Evolutionary conservation across 257 asterid genomes (phyloP).

Genomic region (Solanum peruvianum): DNA sequence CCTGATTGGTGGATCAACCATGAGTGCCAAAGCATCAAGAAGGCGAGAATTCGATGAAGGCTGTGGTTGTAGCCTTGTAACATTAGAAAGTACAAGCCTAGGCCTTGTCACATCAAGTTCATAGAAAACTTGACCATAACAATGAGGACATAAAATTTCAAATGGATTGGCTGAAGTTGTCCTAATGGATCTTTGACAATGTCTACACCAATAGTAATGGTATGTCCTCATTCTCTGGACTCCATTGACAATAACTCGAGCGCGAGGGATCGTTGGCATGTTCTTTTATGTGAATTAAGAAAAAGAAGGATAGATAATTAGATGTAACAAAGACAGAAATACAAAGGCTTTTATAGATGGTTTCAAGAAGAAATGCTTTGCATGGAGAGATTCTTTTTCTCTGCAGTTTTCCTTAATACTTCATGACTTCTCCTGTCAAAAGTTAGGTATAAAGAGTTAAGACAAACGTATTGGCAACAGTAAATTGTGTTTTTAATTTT

Average conservation of each 20-base stretch:
- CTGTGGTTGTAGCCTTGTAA: slow-evolving; percentile 10
- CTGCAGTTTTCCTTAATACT: slow-evolving; percentile 9
- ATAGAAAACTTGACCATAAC: slow-evolving; percentile 37
- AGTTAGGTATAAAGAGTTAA: slow-evolving; percentile 44
- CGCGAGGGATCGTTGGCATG: slow-evolving; percentile 35
- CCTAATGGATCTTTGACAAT: slow-evolving; percentile 57
- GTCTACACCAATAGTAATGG: slow-evolving; percentile 81
- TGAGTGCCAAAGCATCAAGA: slow-evolving; percentile 35
- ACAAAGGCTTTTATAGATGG: slow-evolving; percentile 6
- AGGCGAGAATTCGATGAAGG: slow-evolving; percentile 23
- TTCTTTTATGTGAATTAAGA: neutral
- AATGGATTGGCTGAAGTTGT: slow-evolving; percentile 58
- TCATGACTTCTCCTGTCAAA: slow-evolving; percentile 9
- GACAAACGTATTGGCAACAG: neutral
- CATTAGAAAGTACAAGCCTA: slow-evolving; percentile 16
- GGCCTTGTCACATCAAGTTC: slow-evolving; percentile 66
- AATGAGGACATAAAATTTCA: slow-evolving; percentile 59
- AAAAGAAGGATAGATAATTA: neutral
- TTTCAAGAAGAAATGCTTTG: slow-evolving; percentile 7
- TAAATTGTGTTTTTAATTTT: neutral
- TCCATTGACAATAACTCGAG: slow-evolving; percentile 45
- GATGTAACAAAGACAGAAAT: neutral
- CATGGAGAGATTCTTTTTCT: neutral
- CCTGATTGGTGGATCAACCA: slow-evolving; percentile 31
- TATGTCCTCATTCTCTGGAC: slow-evolving; percentile 49